These are phyloP conservation scores for Rhizopus sp. DNA, from an alignment of 371 early-diverging fungal genomes.

Conservation along the genomic window DNA sequence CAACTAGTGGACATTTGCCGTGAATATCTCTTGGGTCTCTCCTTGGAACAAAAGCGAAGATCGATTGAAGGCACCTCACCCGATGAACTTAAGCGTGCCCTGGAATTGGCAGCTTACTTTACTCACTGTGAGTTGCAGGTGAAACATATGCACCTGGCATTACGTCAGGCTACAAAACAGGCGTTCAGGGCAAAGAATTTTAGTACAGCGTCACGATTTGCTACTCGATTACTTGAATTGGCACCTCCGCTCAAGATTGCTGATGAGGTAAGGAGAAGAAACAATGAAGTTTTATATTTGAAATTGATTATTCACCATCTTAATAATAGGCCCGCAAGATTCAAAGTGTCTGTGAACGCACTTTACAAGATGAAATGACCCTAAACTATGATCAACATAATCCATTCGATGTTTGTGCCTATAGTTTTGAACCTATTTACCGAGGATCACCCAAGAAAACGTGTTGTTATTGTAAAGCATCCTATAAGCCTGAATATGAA, in stretches of 20 bases:
- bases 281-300: background rate
- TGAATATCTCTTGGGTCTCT: conserved; percentile 88
- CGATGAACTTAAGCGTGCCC: conserved; percentile 64
- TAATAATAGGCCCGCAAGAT: conserved; percentile 75
- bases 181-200: conserved; percentile 83
- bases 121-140: conserved; percentile 90
- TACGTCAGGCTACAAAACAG: conserved; percentile 83
- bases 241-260: conserved; percentile 78
- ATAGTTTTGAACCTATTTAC: conserved; percentile 85
- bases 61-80: conserved; percentile 47
- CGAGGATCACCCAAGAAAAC: conserved; percentile 72
- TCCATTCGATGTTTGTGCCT: conserved; percentile 85
- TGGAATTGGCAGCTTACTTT: conserved; percentile 94
- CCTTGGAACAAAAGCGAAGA: conserved; percentile 81
- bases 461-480: conserved; percentile 88
- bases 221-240: conserved; percentile 85
- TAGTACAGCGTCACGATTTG: conserved; percentile 79
- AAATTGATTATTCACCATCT: background rate
- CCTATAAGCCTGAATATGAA: conserved; percentile 81
- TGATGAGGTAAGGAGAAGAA: conserved; percentile 57
- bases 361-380: conserved; percentile 77
- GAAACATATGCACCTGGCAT: conserved; percentile 79
- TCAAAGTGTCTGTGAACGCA: conserved; percentile 76
- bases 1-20: conserved; percentile 81
- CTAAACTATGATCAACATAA: conserved; percentile 93